Evolutionary conservation across 148 eudicot species (phyloP).

Genomic region (Chenopodium formosanum): DNA sequence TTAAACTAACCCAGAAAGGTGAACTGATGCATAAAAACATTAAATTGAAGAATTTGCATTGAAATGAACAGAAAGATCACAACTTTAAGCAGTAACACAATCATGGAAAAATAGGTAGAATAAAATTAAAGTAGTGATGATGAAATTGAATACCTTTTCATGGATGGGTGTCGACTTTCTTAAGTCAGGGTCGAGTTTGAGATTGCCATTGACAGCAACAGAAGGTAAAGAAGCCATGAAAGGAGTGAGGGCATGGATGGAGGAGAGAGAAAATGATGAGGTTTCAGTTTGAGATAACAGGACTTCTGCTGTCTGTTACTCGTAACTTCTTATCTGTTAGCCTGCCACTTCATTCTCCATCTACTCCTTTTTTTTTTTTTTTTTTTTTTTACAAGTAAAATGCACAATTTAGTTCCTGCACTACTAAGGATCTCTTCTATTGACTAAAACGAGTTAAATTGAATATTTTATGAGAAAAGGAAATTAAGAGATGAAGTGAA

Average conservation of each 20-base stretch:
- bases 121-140: neutral
- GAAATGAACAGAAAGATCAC: slow-evolving; percentile 1
- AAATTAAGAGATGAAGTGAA: no score
- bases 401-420: no score
- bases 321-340: slow-evolving; percentile 20
- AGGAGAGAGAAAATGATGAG: neutral
- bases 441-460: no score
- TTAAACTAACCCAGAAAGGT: neutral
- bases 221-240: slow-evolving; percentile 69
- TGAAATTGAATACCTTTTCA: slow-evolving; percentile 42
- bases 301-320: slow-evolving; percentile 2
- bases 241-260: slow-evolving; percentile 9
- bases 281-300: neutral
- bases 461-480: no score
- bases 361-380: no score
- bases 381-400: no score
- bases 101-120: neutral
- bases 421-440: no score
- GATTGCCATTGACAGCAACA: slow-evolving; percentile 46
- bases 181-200: slow-evolving; percentile 56
- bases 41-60: neutral
- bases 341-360: no score
- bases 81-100: neutral
- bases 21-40: neutral
- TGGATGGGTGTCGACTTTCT: slow-evolving; percentile 27